These are phyloP conservation scores for Kentomonas sorsogonicus DNA, from an alignment of 208 protist species.

Conservation along the genomic window DNA sequence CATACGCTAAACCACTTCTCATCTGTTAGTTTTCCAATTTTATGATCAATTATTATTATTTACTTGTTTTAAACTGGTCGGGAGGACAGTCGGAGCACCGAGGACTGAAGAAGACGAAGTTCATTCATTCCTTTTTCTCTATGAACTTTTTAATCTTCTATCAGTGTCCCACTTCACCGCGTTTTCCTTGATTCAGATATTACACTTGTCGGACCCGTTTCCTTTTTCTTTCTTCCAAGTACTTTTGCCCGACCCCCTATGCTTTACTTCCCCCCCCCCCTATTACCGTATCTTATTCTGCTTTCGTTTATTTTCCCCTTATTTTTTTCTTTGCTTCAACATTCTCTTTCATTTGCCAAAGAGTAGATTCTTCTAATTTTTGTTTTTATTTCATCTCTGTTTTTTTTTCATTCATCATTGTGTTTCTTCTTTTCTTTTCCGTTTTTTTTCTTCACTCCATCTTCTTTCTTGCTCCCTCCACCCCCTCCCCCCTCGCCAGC, in stretches of 20 bases:
- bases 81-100: too few species aligned
- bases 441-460: constrained; percentile 7
- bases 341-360: not conserved
- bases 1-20: too few species aligned
- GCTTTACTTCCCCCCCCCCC: not conserved
- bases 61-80: too few species aligned
- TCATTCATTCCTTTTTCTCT: too few species aligned
- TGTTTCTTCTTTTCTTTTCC: constrained; percentile 6
- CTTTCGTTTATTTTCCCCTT: not conserved
- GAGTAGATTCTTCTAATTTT: constrained; percentile 3
- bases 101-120: too few species aligned
- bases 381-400: not conserved
- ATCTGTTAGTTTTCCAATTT: too few species aligned
- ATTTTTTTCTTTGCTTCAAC: constrained; percentile 2
- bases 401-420: not conserved
- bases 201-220: not conserved
- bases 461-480: not conserved
- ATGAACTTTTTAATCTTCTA: too few species aligned
- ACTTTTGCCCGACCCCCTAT: too few species aligned
- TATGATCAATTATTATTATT: too few species aligned
- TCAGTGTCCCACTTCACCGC: too few species aligned
- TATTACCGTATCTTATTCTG: constrained; percentile 1
- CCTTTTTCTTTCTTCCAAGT: not conserved
- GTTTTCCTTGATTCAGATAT: too few species aligned
- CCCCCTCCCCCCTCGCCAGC: not conserved